These are phyloP conservation scores for Mrakia gelida DNA, from an alignment of 768 basidiomycete genomes.

Conservation along the genomic window DNA sequence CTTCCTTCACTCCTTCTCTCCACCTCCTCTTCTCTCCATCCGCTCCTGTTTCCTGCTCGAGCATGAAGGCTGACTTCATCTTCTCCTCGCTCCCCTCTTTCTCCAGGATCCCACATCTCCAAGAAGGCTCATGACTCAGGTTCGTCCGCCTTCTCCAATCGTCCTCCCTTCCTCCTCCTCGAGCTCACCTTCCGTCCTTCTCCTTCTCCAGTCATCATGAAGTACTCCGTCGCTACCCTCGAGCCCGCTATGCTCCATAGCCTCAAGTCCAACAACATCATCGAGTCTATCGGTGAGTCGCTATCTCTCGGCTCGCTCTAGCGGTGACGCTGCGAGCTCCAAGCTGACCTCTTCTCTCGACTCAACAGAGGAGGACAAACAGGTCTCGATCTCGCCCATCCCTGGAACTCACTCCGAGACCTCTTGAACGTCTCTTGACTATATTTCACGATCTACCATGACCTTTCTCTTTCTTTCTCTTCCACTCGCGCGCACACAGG, in stretches of 20 bases:
- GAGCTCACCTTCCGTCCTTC: neutral
- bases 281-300: slow-evolving; percentile 20
- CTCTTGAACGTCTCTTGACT: neutral
- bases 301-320: neutral
- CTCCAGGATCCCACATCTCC: slow-evolving; percentile 5
- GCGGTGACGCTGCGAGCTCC: neutral
- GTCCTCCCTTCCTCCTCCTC: neutral
- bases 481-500: neutral
- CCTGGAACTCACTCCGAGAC: neutral
- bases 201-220: slow-evolving; percentile 16
- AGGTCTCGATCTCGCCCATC: slow-evolving; percentile 1
- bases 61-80: neutral
- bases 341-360: neutral
- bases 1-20: neutral
- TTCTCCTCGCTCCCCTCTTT: neutral
- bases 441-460: neutral
- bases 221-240: slow-evolving; percentile 22
- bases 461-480: neutral
- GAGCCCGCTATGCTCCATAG: neutral
- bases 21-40: neutral
- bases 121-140: slow-evolving; percentile 1
- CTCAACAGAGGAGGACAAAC: slow-evolving; percentile 4
- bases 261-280: slow-evolving; percentile 9
- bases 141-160: neutral
- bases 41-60: neutral